These are phyloP conservation scores for Pleurotus platypus DNA, from an alignment of 768 basidiomycete genomes.

Conservation along the genomic window DNA sequence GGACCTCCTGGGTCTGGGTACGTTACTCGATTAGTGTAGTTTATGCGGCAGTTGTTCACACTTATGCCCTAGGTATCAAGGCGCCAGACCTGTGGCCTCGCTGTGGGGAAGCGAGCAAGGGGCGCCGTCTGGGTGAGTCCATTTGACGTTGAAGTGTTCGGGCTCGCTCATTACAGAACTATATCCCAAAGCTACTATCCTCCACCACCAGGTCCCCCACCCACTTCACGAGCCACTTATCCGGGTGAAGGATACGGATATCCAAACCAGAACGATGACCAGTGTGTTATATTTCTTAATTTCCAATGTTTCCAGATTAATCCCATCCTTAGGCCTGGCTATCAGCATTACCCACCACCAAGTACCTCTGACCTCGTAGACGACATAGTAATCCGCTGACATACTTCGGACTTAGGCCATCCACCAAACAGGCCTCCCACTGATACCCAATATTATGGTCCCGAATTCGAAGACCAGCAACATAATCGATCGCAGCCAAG, in stretches of 20 bases:
- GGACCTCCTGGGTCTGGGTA: too few species aligned
- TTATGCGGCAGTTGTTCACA: too few species aligned
- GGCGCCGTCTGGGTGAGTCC: too few species aligned
- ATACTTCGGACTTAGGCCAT: conserved; percentile 17
- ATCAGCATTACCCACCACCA: conserved; percentile 17
- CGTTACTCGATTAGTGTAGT: too few species aligned
- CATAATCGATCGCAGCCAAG: conserved; percentile 51
- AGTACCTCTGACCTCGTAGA: too few species aligned
- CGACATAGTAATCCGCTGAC: too few species aligned
- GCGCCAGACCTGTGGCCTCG: too few species aligned
- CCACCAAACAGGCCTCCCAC: conserved; percentile 50
- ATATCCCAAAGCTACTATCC: conserved; percentile 20
- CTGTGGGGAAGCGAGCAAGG: too few species aligned
- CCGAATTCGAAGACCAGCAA: conserved; percentile 45
- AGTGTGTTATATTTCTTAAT: conserved; percentile 8
- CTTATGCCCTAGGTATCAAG: too few species aligned
- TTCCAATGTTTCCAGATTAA: neutral
- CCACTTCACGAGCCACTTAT: conserved; percentile 36
- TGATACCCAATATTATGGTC: conserved; percentile 60
- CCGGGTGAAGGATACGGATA: conserved; percentile 36
- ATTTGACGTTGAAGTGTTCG: too few species aligned
- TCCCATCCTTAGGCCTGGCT: neutral
- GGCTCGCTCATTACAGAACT: neutral
- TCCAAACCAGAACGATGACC: conserved; percentile 19
- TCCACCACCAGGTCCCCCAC: conserved; percentile 26